These are phyloP conservation scores for Graphilbum ipis-grandicollis DNA, from an alignment of 2,329 filamentous ascomycete species.

Conservation along the genomic window DNA sequence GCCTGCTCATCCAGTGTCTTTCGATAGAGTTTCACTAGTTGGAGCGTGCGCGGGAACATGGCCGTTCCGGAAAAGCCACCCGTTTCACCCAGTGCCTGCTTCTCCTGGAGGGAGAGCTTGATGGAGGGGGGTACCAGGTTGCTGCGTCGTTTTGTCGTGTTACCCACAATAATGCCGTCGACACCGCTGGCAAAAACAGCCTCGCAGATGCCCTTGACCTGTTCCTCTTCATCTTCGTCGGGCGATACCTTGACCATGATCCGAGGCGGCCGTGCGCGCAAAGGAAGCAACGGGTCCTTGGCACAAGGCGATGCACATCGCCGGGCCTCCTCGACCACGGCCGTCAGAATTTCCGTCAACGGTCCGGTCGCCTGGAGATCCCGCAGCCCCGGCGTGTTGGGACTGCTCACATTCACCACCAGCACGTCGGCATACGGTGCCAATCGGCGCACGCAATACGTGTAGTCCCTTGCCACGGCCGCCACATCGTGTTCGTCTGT, in stretches of 20 bases:
- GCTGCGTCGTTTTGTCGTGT: constrained; percentile 76
- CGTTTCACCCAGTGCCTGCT: constrained; percentile 50
- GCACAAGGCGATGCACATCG: constrained; percentile 20
- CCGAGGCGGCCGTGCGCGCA: constrained; percentile 54
- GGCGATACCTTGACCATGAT: constrained; percentile 99
- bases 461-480: constrained; percentile 66
- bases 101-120: constrained; percentile 47
- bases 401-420: constrained; percentile 96
- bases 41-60: constrained; percentile 65
- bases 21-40: constrained; percentile 66
- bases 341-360: constrained; percentile 60
- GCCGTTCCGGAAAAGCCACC: constrained; percentile 86
- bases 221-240: constrained; percentile 73
- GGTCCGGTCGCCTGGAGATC: constrained; percentile 75
- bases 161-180: constrained; percentile 90
- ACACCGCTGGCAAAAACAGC: constrained; percentile 73
- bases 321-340: constrained; percentile 66
- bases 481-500: constrained; percentile 74
- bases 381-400: constrained; percentile 83
- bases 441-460: constrained; percentile 71
- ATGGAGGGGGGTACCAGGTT: constrained; percentile 52
- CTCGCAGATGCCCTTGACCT: constrained; percentile 76
- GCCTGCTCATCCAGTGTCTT: constrained; percentile 36
- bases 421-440: constrained; percentile 84
- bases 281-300: too few species aligned